Base-by-base conservation (phyloP, 225 moss, liverwort and hornwort genomes). In the Physcomitrellopsis africana region DNA sequence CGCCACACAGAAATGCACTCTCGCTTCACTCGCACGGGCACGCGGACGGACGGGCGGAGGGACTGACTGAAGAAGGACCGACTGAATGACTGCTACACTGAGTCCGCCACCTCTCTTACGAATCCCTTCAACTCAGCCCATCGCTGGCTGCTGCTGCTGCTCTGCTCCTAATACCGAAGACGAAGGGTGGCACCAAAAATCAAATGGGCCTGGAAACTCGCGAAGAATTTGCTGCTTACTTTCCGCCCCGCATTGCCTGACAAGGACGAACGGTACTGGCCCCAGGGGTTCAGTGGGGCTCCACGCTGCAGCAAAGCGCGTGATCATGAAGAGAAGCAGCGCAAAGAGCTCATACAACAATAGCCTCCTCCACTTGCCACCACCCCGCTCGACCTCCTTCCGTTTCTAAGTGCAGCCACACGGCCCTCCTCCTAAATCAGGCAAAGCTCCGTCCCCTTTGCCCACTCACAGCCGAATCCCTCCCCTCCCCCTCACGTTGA, bases 171-270 rank as follows among this genome's bases (percentile, higher is more conserved):
- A 37, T 22, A 58, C 66, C 65, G 72, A 19, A 59, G 32, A 5
- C 4, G 32, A 78, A 72, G n/a, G 51, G 66, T 17, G 54, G 24
- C 44, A 46, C n/a, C 43, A 37, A 27, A 11, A 45, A 55, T 57
- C 65, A 57, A 72, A 72, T 20, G 11, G 14, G 63, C 42, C 78
- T 59, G 37, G 43, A 59, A 72, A 78, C 42, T 14, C 59, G 66
- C 59, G 66, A 60, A n/a, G 60, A 78, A 51, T 72, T 78, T 65
- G 13, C 66, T 72, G 72, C 72, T 18, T 66, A 78, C 72, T 78
- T 59, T 66, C 59, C 72, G 68, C 60, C 6, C 46, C 10, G 42
- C 17, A 47, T 15, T 51, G 63, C 70, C 76, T 77, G 70, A 63
- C 77, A 70, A n/a, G 14, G 67, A 51, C 42, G 22, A 66, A 65